Evolutionary conservation across 2,329 filamentous ascomycete species (phyloP).

Genomic region (Seiridium unicorne): DNA sequence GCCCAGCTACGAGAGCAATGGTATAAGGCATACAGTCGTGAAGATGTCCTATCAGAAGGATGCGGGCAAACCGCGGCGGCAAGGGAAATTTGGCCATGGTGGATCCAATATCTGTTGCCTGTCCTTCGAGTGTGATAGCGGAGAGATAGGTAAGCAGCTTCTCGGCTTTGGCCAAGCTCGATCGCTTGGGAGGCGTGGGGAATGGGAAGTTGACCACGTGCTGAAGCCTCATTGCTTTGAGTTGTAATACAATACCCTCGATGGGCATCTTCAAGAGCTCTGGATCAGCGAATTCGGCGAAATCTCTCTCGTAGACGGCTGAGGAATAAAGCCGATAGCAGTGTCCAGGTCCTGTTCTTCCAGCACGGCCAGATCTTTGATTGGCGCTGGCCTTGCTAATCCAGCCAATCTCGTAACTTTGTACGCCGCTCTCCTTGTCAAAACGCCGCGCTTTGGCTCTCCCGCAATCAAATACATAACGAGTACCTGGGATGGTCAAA

Average conservation of each 20-base stretch:
- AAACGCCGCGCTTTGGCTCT: conserved; percentile 90
- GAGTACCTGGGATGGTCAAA: conserved; percentile 91
- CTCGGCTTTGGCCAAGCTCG: conserved; percentile 79
- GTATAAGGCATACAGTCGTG: conserved; percentile 82
- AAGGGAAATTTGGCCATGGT: conserved; percentile 88
- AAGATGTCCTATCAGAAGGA: conserved; percentile 82
- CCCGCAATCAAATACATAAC: conserved; percentile 94
- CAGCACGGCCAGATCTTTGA: conserved; percentile 89
- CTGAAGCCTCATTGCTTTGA: conserved; percentile 92
- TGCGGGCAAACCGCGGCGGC: conserved; percentile 86
- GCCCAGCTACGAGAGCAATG: conserved; percentile 81
- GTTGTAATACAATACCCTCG: conserved; percentile 86
- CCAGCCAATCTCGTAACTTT: conserved; percentile 94
- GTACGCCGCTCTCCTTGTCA: conserved; percentile 83
- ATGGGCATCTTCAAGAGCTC: conserved; percentile 90
- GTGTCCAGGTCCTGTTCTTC: conserved; percentile 91
- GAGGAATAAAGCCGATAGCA: conserved; percentile 95
- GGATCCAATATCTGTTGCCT: conserved; percentile 75
- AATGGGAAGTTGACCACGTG: conserved; percentile 94
- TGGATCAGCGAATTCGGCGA: conserved; percentile 80
- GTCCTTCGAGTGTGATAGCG: conserved; percentile 69
- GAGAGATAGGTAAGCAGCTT: conserved; percentile 82
- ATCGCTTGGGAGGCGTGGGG: conserved; percentile 80
- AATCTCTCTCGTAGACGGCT: conserved; percentile 88
- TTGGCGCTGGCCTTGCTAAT: conserved; percentile 96